Conservation (phyloP, 305 asterid genomes). For the Fraxinus greggii region DNA sequence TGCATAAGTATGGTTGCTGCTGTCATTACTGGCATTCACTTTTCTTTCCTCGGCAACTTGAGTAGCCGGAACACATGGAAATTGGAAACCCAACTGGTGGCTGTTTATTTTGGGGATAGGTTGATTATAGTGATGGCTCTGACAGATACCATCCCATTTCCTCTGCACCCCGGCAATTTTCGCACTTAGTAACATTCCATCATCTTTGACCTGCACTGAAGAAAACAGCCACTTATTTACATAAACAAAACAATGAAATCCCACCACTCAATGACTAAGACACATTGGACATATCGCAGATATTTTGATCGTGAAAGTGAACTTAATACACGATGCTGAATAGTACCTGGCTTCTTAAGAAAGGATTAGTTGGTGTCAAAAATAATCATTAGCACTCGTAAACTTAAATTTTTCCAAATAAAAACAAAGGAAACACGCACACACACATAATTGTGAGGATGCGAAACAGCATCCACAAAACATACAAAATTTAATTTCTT, state of each 20-base stretch:
- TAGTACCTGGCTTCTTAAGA: neutral
- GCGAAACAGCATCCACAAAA: neutral
- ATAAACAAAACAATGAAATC: slow-evolving; percentile 3
- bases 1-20: slow-evolving; percentile 24
- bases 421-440: neutral
- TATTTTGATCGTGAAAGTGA: neutral
- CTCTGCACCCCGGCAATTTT: slow-evolving; percentile 47
- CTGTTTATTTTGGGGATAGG: slow-evolving; percentile 32
- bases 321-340: neutral
- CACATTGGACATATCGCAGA: neutral
- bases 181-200: slow-evolving; percentile 44
- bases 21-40: slow-evolving; percentile 26
- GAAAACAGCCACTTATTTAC: slow-evolving; percentile 31
- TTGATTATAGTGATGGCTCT: slow-evolving; percentile 44
- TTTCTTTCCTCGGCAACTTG: slow-evolving; percentile 41
- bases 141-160: slow-evolving; percentile 71
- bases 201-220: slow-evolving; percentile 85
- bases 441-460: neutral
- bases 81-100: slow-evolving; percentile 28
- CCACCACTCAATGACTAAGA: neutral
- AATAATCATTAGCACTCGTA: neutral
- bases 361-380: neutral
- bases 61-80: slow-evolving; percentile 50
- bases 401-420: neutral
- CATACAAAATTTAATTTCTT: neutral